A percentile compares a stretch with the other conserved stretches of the same genome.
These are phyloP conservation scores for Skeletonema tropicum DNA, from an alignment of 108 stramenopile genomes.

Conservation along the genomic window DNA sequence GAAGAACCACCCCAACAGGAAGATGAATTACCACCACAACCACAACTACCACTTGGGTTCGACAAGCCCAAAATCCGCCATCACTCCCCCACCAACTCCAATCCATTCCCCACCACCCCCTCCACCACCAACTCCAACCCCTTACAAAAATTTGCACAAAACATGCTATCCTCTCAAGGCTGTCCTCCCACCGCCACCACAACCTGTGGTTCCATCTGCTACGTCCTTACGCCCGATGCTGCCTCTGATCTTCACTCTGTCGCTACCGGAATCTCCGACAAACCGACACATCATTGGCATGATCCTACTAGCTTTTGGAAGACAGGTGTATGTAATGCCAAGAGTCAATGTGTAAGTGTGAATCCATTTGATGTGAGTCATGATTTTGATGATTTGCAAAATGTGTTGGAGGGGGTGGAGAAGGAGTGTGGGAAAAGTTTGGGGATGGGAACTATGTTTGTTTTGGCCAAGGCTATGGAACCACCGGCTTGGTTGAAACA, in stretches of 20 bases:
- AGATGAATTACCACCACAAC: neutral
- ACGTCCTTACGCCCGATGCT: neutral
- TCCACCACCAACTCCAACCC: neutral
- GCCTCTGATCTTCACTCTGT: neutral
- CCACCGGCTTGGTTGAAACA: neutral
- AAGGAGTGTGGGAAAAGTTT: neutral
- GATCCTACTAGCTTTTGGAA: neutral
- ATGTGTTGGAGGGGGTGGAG: neutral
- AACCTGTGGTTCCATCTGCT: neutral
- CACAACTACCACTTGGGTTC: neutral
- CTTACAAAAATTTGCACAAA: neutral
- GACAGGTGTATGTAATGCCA: neutral
- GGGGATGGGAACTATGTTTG: neutral
- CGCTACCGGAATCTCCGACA: neutral
- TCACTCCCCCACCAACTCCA: neutral
- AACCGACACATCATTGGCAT: neutral
- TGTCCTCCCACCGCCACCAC: neutral
- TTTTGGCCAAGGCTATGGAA: neutral
- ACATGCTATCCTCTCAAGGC: neutral
- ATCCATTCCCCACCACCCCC: too few relatives aligned
- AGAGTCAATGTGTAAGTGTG: neutral
- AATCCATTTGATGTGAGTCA: neutral
- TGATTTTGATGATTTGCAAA: neutral
- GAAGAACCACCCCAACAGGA: too few relatives aligned
- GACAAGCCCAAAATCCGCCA: neutral